Percentiles rank a stretch among this genome's conserved stretches.
These are phyloP conservation scores for Fusarium oligoseptatum DNA, from an alignment of 2,329 filamentous ascomycete genomes.

Conservation along the genomic window DNA sequence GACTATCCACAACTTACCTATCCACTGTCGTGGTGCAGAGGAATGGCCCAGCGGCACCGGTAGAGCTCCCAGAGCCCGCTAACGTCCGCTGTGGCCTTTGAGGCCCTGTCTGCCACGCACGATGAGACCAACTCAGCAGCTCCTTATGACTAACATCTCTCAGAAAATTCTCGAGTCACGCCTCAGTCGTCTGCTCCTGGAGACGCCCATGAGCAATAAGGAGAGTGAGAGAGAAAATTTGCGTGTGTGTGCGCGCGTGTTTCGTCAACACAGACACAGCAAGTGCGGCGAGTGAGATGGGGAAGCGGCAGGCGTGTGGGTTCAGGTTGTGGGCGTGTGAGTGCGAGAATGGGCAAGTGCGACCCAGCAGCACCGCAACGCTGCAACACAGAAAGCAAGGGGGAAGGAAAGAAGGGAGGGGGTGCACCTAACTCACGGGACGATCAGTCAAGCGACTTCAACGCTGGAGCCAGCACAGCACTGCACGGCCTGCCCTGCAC, in stretches of 20 bases:
- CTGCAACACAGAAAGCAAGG: conserved; percentile 36
- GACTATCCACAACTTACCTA: neutral
- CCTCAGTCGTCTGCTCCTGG: neutral
- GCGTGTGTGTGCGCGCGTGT: conserved; percentile 7
- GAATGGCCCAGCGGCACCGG: conserved; percentile 5
- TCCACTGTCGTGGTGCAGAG: neutral
- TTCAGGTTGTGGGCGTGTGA: conserved; percentile 32
- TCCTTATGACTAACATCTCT: neutral
- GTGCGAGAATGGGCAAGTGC: conserved; percentile 34
- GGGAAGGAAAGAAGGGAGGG: conserved; percentile 16
- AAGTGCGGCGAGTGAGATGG: conserved; percentile 19
- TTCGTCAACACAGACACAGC: conserved; percentile 8
- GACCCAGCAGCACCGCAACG: conserved; percentile 22
- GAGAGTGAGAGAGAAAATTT: conserved; percentile 1
- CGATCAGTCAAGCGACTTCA: conserved; percentile 37
- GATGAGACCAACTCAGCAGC: neutral
- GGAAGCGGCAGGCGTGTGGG: conserved; percentile 24
- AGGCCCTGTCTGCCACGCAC: neutral
- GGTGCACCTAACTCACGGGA: conserved; percentile 31
- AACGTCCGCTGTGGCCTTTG: conserved; percentile 10
- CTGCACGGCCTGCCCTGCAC: conserved; percentile 26
- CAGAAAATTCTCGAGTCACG: neutral
- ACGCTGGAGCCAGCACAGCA: conserved; percentile 41
- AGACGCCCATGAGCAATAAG: neutral
- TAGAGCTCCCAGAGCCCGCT: conserved; percentile 20